Base-by-base conservation (phyloP, 495 filamentous ascomycete species). In the Diplogelasinospora grovesii region DNA sequence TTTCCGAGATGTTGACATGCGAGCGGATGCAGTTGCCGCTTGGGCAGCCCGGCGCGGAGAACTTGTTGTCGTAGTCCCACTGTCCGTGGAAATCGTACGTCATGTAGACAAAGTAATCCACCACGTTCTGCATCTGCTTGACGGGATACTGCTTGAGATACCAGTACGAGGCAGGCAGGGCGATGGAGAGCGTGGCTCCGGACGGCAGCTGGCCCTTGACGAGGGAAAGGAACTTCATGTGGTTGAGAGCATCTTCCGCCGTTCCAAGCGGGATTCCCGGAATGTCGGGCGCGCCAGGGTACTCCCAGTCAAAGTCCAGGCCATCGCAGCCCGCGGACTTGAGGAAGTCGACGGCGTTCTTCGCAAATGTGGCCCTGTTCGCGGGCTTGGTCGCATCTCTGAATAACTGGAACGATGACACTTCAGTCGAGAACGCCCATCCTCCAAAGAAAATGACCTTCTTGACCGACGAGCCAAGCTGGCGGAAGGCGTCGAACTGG, bases 1-100 rank as follows among this genome's bases (percentile, higher is more conserved):
- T 70, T 48, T 70, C 65, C 2, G 68, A 70, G 10, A 45, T 15
- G 39, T 73, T 73, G 22, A 70, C 44, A 24, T 71, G 65, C 3
- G 32, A 22, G 15, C 64, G 49, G 3, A 69, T 56, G 43, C 64
- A 68, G 34, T 61, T 64, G 8, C 68, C 62, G 1, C 18, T 23
- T 0, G 41, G 18, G 39, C 38, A 41, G 18, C 38, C 38, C 11
- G 25, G 26, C 2, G 8, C 8, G 7, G 38, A 31, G 26, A 25
- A 41, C 20, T 41, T 22, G 9, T 29, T 40, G 20, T 23, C 14
- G 23, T 36, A 41, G 23, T 53, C 50, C 41, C 46, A 53, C 22
- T 53, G 50, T 0, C 46, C 54, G 27, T 57, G 53, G 4, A 53
- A 28, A 39, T 60, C 54, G 21, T 57, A 61, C 1, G 50, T 54